Base-by-base conservation (phyloP, 768 basidiomycete species). In the Candolleomyces efflorescens region DNA sequence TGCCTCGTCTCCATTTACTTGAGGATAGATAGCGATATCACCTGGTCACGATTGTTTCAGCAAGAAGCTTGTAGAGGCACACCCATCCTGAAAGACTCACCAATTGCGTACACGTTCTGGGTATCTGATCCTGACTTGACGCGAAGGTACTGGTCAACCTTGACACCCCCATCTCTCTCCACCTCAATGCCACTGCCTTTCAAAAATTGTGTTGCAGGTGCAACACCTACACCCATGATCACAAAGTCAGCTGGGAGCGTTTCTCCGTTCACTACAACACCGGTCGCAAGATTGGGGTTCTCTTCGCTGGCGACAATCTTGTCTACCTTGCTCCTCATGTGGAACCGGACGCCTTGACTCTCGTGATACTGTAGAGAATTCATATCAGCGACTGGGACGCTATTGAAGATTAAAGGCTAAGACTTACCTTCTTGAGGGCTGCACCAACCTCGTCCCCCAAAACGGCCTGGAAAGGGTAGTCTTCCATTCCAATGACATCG, bases 161-260 rank as follows among this genome's bases (percentile, higher is more conserved):
- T 80, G 62, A 96, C 75, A 37, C 89, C 86, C 11, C 87, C 87
- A 63, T 90, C 88, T 63, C 79, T 84, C 72, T 93, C 89, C 2
- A 94, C 68, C 55, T 78, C 71, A 60, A 89, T 78, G 11, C 82
- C 82, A 62, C 84, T 87, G n/a, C 76, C 81, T 67, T 87, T 87
- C 62, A 94, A 71, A 74, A 87, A 92, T 32, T 84, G 75, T 0
- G 94, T 94, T 1, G 91, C 90, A 38, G 93, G 94, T 2, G 78
- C 78, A 20, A 93, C 93, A 56, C 94, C 94, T 17, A 92, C 89
- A 27, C 89, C 94, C 84, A 94, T 86, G 59, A 95, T 75, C 62
- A 95, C 78, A 58, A 88, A 79, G 66, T 94, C 90, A 11, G 88
- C 89, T 0, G 81, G 80, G 46, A 96, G 72, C 3, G 81, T 81